Evolutionary conservation across 805 yeast genomes (phyloP), one percentile per base, ranked within the genome.

Genomic region (Saccharomycopsis sp.): DNA sequence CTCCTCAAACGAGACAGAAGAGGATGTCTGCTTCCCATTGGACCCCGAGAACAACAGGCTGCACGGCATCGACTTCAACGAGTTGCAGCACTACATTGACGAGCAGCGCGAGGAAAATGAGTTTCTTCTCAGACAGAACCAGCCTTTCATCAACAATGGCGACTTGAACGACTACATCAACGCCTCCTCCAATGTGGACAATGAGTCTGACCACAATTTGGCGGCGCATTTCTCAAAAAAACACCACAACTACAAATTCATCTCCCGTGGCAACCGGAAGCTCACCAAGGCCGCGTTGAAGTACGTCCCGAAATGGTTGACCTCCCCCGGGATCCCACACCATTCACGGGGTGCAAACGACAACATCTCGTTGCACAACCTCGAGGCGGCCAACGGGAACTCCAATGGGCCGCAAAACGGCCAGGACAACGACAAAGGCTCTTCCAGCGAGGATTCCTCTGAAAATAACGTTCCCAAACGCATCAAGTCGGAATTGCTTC

Each of bases 1-100:
- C 63, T 82, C 84, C 18, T 84, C 91, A 2, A 96, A 89, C 64
- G 97, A 91, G 67, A 90, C 97, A 0, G 98, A 92, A 67, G 97
- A 90, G 68, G 98, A 92, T 79, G 99, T 92, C 51, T 92, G 98
- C 76, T 91, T 91, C 72, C 98, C 98, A 1, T 86, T 90, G 89
- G 74, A 83, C 53, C 84, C 88, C 2, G 86, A 85, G 60, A 82
- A 79, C 57, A 75, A 77, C 14, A 75, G 81, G 54, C 64, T 70
- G 5, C 58, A 59, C 47, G 97, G 96, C 16, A 89, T 94, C 64
- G 97, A 92, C 71, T 90, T 92, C 66, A 90, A 84, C 66, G 97
- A 91, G 66, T 80, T 92, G 63, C 97, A 89, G 59, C 94, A 87
- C 64, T 89, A 87, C 67, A 83, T 87, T 50, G 75, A 76, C 55